phyloP scores from a whole-genome alignment of 441 rosid species.

The Caryocar brasiliense region DNA sequence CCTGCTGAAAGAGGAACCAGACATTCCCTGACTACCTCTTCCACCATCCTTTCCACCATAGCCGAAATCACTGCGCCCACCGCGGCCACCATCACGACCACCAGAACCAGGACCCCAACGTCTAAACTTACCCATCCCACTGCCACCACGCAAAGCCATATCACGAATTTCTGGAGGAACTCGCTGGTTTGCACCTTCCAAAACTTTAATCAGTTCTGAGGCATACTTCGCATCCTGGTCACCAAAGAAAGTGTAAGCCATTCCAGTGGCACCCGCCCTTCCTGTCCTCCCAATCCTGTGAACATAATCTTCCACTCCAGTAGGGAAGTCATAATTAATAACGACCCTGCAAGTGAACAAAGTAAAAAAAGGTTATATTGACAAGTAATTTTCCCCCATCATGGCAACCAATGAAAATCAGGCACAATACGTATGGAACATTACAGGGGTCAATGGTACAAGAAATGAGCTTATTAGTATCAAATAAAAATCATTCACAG shows the following conservation, averaged over 20 bases:
- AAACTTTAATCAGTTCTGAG: slow-evolving; percentile 69
- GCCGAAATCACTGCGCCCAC: slow-evolving; percentile 43
- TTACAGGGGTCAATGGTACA: too few species aligned
- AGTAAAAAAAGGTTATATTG: too few species aligned
- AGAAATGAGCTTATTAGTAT: too few species aligned
- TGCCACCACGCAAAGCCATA: slow-evolving; percentile 78
- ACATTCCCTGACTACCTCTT: slow-evolving; percentile 33
- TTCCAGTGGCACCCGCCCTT: slow-evolving; percentile 95
- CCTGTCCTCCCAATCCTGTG: slow-evolving; percentile 98
- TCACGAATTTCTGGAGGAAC: slow-evolving; percentile 83
- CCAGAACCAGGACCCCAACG: slow-evolving; percentile 62
- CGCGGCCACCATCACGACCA: slow-evolving; percentile 49
- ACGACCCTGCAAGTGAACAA: slow-evolving; percentile 71
- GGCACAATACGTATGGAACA: too few species aligned
- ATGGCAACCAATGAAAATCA: too few species aligned
- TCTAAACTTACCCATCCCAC: slow-evolving; percentile 53
- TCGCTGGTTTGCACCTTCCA: slow-evolving; percentile 86
- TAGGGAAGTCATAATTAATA: slow-evolving; percentile 88
- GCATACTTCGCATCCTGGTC: slow-evolving; percentile 95
- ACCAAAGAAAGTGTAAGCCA: slow-evolving; percentile 73
- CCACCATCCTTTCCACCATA: slow-evolving; percentile 41
- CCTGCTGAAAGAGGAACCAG: slow-evolving; percentile 23
- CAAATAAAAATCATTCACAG: too few species aligned
- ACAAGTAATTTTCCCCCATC: too few species aligned
- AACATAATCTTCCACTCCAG: slow-evolving; percentile 95